Conservation (phyloP, 2,329 filamentous ascomycete species). For the Penicillium corylophilum region DNA sequence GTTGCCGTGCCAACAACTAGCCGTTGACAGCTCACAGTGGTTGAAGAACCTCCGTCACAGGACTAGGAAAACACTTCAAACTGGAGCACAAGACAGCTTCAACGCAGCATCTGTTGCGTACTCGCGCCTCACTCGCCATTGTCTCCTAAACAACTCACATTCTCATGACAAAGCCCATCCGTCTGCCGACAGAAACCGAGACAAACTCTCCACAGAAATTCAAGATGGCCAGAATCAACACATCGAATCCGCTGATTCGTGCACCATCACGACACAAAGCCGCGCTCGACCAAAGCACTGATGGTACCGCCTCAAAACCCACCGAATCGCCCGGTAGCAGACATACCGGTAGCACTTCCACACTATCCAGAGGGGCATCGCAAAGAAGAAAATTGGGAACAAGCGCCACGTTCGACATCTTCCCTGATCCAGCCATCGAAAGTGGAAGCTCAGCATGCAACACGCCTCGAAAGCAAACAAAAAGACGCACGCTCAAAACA, state of each 20-base stretch:
- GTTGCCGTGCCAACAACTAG: slow-evolving; percentile 17
- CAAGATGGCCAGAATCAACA: slow-evolving; percentile 31
- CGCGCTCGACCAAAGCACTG: background rate
- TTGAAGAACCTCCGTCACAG: background rate
- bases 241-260: slow-evolving; percentile 15
- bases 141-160: background rate
- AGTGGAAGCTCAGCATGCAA: slow-evolving; percentile 10
- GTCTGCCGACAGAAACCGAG: background rate
- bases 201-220: background rate
- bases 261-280: slow-evolving; percentile 8
- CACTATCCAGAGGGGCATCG: slow-evolving; percentile 9
- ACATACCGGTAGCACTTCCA: slow-evolving; percentile 2
- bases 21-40: background rate
- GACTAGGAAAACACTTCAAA: background rate
- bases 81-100: background rate
- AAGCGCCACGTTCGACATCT: slow-evolving; percentile 29
- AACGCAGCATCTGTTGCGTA: background rate
- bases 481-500: slow-evolving; percentile 29
- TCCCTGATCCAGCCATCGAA: slow-evolving; percentile 27
- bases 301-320: background rate
- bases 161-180: background rate
- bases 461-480: slow-evolving; percentile 20
- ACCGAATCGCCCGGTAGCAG: background rate
- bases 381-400: slow-evolving; percentile 22
- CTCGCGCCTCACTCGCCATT: background rate